Base-by-base conservation (phyloP, 176 grass and related monocot species). In the Ensete ventricosum region DNA sequence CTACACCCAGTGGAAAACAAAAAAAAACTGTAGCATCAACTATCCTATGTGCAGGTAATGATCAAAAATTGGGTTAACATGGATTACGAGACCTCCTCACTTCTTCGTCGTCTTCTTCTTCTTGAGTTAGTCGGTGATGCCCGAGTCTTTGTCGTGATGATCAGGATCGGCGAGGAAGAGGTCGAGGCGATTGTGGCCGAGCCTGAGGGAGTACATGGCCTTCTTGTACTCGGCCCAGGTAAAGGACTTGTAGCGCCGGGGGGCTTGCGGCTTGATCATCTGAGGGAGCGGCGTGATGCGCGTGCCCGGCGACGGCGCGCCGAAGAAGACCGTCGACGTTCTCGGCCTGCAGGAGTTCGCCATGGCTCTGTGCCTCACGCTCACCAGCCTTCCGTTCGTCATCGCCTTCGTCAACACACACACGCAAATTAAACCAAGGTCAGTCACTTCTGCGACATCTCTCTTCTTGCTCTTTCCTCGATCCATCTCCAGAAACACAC, bases 181-280 rank as follows among this genome's bases (percentile, higher is more conserved):
- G 24, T 94, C 82, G 52, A 99, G 95, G 1, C 90, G 86, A 71
- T 83, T 84, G 72, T 91, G 76, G 83, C 88, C 89, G 3, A 94
- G 88, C 76, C 88, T 85, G 50, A 84, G 84, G 65, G 75, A 74
- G 64, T 94, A 99, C 95, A 99, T 99, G 29, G 82, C 77, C 85
- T 81, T 93, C 86, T 98, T 98, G 88, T 91, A 99, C 76, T 99
- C 95, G 5, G 72, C 82, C 90, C 88, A 99, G 16, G 95, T 99
- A 80, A 94, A 94, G 0, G 88, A 64, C 10, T 81, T 80, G 52
- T 99, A 99, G 24, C 75, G 76, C 53, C 81, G 43, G 0, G 81
- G 84, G 74, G 55, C 23, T 17, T 3, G 73, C 9, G 73, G 49
- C 22, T 76, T 59, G 19, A 99, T 80, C 62, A 54, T 91, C 78